phyloP scores from a whole-genome alignment of 2,329 filamentous ascomycete genomes.

The Penicillium sp. region DNA sequence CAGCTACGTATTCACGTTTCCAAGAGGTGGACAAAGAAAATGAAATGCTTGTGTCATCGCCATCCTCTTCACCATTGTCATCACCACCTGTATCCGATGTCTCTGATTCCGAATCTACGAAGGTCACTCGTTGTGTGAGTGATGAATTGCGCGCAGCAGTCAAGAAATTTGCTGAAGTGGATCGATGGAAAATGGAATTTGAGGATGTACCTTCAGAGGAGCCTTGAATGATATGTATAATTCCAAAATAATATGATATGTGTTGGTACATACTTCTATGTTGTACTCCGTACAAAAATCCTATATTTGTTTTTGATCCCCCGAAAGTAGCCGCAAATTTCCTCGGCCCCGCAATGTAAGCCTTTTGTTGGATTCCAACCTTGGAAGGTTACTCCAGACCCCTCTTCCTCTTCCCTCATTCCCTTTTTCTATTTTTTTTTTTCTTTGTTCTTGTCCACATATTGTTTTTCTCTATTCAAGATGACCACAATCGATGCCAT shows the following conservation, averaged over 20 bases:
- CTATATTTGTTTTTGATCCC: neutral
- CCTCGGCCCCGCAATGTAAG: conserved; percentile 24
- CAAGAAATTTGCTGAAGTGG: conserved; percentile 44
- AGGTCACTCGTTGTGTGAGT: conserved; percentile 29
- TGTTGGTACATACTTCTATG: too few species aligned
- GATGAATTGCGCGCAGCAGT: conserved; percentile 38
- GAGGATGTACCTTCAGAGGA: conserved; percentile 38
- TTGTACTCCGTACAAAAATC: too few species aligned
- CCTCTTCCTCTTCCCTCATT: neutral
- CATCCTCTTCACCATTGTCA: conserved; percentile 36
- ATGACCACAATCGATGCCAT: conserved; percentile 42
- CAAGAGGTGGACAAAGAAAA: conserved; percentile 34
- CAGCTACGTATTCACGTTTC: conserved; percentile 15
- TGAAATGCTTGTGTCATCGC: conserved; percentile 28
- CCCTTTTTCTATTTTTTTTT: neutral
- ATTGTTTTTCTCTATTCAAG: neutral
- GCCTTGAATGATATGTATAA: neutral
- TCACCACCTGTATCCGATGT: conserved; percentile 34
- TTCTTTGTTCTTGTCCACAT: neutral
- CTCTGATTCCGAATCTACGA: conserved; percentile 25
- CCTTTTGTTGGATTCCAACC: neutral
- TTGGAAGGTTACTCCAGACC: too few species aligned
- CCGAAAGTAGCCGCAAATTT: conserved; percentile 8
- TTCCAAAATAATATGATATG: neutral
- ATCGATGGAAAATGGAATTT: conserved; percentile 46